Evolutionary conservation across 768 basidiomycete species (phyloP), one percentile per base, ranked within the genome.

Genomic region (Xanthoconium purpureum): DNA sequence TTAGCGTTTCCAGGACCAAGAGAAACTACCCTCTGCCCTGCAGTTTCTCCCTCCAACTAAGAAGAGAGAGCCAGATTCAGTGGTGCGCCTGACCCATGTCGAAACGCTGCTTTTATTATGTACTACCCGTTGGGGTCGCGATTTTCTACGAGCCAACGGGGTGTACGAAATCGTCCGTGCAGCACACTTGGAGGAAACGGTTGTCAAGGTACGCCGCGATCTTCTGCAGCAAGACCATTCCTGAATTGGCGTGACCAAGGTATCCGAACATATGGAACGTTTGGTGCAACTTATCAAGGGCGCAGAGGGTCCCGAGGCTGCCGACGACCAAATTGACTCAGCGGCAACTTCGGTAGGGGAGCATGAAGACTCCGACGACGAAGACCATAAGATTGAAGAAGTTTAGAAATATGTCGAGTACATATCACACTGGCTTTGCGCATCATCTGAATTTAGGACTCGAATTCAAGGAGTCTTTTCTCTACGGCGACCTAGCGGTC

Each of bases 1-100:
- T 36, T 7, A 35, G 3, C n/a, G 15, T 47, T 28, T 51, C 32
- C 65, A 96, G 89, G 91, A 92, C 40, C 89, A 93, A 76, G 97
- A 99, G 62, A 84, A 84, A 42, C 79, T 99, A 0, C 94, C 89
- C 0, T 75, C 84, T 13, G 81, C 88, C 0, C 77, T 98, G 12
- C 97, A 99, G 70, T 89, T 98, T 73, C 81, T 97, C 5, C 90
- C 92, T 1, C 77, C 85, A 0, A 85, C 85, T 12, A 99, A 99
- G 71, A 80, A 74, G 54, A 84, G 97, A 32, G 97, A 99, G 66
- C 66, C 78, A 3, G 94, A 98, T 66, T 62, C 84, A 0, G 80
- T 77, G 3, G 78, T 98, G 47, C 84, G 96, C 0, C 74, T 91
- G 47, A 91, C 84, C 29, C 88, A 90, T 64, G 77, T 98, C n/a